Conservation (phyloP, 257 asterid genomes). For the Plantago major region DNA sequence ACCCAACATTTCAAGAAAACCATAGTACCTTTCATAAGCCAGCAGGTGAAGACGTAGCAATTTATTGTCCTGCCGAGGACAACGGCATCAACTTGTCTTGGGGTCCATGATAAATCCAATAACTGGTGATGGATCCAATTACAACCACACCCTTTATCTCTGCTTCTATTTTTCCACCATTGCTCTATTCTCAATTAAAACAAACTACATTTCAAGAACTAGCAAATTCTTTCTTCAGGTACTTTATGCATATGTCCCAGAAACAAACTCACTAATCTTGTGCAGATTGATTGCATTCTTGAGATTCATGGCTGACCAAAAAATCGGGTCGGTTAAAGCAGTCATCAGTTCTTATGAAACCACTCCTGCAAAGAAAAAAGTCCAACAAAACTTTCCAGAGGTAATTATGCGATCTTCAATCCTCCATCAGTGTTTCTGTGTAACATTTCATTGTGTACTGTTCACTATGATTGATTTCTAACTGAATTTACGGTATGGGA, state of each 20-base stretch:
- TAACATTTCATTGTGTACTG: neutral
- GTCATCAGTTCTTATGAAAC: constrained; percentile 33
- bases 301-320: constrained; percentile 24
- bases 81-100: neutral
- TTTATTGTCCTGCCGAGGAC: too few species aligned
- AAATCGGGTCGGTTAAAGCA: constrained; percentile 42
- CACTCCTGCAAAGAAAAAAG: constrained; percentile 29
- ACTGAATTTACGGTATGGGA: neutral
- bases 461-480: neutral
- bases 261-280: too few species aligned
- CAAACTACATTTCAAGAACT: neutral
- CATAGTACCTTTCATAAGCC: too few species aligned
- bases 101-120: constrained; percentile 40
- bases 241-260: neutral
- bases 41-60: too few species aligned
- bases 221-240: neutral
- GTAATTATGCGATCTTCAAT: constrained; percentile 21
- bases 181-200: constrained; percentile 10
- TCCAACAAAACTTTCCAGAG: constrained; percentile 34
- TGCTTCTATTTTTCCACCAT: too few species aligned
- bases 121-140: constrained; percentile 49
- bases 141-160: constrained; percentile 49
- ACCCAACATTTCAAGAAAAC: too few species aligned
- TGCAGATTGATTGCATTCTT: neutral
- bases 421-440: neutral